A percentile compares a stretch with the other conserved stretches of the same genome.
Evolutionary conservation across 352 stramenopile species (phyloP).

Genomic region (Pythium rishiriense): DNA sequence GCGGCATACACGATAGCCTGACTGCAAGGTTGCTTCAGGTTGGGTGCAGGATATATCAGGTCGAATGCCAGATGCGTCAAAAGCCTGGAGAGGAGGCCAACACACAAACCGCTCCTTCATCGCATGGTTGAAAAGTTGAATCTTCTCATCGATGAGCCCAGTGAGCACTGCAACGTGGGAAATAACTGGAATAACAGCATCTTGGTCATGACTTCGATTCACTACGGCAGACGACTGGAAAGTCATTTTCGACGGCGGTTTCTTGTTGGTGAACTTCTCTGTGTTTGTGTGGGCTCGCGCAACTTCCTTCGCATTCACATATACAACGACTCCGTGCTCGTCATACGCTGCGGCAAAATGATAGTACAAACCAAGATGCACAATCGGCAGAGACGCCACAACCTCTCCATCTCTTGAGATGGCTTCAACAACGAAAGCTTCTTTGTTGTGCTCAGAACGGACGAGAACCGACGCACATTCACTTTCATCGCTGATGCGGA

Average conservation of each 20-base stretch:
- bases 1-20: conserved; percentile 48
- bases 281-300: not conserved
- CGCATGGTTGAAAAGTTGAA: conserved; percentile 32
- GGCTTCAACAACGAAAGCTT: not conserved
- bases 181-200: conserved; percentile 21
- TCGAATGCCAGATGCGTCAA: conserved; percentile 32
- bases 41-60: conserved; percentile 34
- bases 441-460: not conserved
- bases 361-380: conserved; percentile 24
- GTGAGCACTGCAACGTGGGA: conserved; percentile 51
- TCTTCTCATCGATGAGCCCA: conserved; percentile 9
- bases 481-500: not conserved
- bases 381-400: not conserved
- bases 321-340: conserved; percentile 2
- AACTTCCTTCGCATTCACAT: conserved; percentile 21
- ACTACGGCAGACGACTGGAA: not conserved
- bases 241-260: not conserved
- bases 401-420: not conserved
- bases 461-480: not conserved
- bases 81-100: conserved; percentile 45
- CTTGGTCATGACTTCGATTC: not conserved
- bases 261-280: not conserved
- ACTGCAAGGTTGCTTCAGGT: conserved; percentile 37
- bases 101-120: conserved; percentile 54
- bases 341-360: conserved; percentile 21